Evolutionary conservation across 345 rosid genomes (phyloP), one percentile per base, ranked within the genome.

Genomic region (Dipteronia dyeriana): DNA sequence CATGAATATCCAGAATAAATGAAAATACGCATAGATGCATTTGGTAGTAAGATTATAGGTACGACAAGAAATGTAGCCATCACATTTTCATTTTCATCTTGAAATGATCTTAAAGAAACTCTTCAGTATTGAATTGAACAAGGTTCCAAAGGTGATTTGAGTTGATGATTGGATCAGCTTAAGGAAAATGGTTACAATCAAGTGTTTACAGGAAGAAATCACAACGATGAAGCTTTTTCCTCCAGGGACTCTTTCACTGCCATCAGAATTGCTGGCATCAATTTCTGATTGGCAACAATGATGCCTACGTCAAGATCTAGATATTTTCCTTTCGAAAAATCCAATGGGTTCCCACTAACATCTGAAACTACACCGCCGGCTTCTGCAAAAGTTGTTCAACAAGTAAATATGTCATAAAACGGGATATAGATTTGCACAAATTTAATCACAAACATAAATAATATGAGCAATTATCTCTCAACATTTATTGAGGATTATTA

Each of bases 341-440:
- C 97, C 70, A 96, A 80, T 0, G 89, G 88, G 47, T 86, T 87
- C 64, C 99, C 99, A 0, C 87, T 91, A 7, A 92, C 97, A 79
- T 94, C 99, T 1, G 76, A 63, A 66, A 83, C 98, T 31, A 90
- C 83, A 9, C 97, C 97, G 64, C 97, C 98, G 0, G 98, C 97
- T 87, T 96, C 98, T 96, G 97, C 76, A 51, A 45, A 84, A 76
- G 72, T 81, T 61, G 63, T 73, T 74, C 54, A 22, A 72, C 69
- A 82, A 62, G 14, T 9, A 51, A 16, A 17, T n/a, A 39, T n/a
- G 5, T 9, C 57, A 5, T 4, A 9, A 43, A 71, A 29, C 43
- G 14, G 9, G 60, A 3, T 26, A 66, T 49, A 69, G 14, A 26
- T 3, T 31, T 10, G 39, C 3, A 38, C 31, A 49, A 47, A 62